phyloP scores from a whole-genome alignment of 139 green algal species.

The Tetradesmus obliquus region DNA sequence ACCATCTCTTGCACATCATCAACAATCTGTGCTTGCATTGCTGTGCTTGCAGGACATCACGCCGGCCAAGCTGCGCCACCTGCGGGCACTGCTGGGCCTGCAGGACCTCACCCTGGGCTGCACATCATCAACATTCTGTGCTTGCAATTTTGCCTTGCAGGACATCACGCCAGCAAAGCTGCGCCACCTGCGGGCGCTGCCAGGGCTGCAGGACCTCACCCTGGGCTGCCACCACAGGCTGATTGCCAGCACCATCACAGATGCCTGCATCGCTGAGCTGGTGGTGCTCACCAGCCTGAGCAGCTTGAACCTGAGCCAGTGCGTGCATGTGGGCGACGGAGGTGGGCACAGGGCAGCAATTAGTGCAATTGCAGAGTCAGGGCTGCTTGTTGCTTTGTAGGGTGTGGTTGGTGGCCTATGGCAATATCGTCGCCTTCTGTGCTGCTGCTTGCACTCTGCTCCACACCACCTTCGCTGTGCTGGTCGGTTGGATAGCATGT shows the following conservation, averaged over 20 bases:
- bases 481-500: too few relatives aligned
- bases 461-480: too few relatives aligned
- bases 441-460: neutral
- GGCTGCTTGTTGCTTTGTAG: neutral
- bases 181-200: conserved; percentile 35
- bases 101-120: conserved; percentile 37
- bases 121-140: neutral
- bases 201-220: conserved; percentile 33
- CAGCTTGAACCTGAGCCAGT: conserved; percentile 59
- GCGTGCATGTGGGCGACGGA: conserved; percentile 64
- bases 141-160: conserved; percentile 21
- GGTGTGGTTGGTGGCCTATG: too few relatives aligned
- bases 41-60: conserved; percentile 49
- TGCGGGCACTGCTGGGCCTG: conserved; percentile 38
- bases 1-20: conserved; percentile 23
- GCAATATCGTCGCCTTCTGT: neutral
- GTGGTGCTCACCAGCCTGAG: conserved; percentile 39
- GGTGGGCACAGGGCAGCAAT: conserved; percentile 20
- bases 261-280: conserved; percentile 53
- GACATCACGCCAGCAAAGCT: conserved; percentile 48
- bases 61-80: conserved; percentile 32
- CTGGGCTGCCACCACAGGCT: conserved; percentile 47
- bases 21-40: neutral
- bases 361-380: neutral
- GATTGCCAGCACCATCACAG: conserved; percentile 53